A percentile compares a stretch with the other conserved stretches of the same genome.
These are phyloP conservation scores for Trichothecium roseum DNA, from an alignment of 2,329 filamentous ascomycete species.

Conservation along the genomic window DNA sequence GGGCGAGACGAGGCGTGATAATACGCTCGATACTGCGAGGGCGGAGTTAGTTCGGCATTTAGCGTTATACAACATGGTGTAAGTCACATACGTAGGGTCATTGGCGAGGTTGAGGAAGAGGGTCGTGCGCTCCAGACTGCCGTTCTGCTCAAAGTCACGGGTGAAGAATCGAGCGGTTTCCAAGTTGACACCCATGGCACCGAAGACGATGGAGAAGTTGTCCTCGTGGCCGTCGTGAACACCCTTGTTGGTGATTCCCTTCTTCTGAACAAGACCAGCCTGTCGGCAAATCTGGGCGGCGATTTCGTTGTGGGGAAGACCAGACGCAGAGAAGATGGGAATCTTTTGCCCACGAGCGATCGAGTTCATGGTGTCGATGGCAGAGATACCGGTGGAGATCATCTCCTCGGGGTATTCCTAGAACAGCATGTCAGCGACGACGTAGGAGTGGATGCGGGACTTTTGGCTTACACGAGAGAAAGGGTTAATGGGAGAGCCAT, in stretches of 20 bases:
- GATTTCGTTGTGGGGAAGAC: constrained; percentile 99
- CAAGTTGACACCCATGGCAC: constrained; percentile 99
- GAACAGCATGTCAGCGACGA: not conserved
- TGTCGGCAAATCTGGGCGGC: constrained; percentile 98
- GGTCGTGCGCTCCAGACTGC: constrained; percentile 92
- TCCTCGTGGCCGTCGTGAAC: constrained; percentile 95
- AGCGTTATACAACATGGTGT: not conserved
- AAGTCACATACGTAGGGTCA: constrained; percentile 76
- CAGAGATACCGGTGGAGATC: constrained; percentile 98
- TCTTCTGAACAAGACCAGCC: constrained; percentile 74
- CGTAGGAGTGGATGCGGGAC: not conserved
- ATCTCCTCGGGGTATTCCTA: constrained; percentile 99
- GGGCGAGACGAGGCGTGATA: constrained; percentile 93
- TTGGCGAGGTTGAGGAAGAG: constrained; percentile 99
- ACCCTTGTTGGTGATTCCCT: constrained; percentile 79
- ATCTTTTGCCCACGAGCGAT: constrained; percentile 99
- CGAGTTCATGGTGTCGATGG: constrained; percentile 97
- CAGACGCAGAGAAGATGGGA: constrained; percentile 95
- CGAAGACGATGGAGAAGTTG: constrained; percentile 99
- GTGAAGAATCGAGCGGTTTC: constrained; percentile 98
- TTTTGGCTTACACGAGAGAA: constrained; percentile 69
- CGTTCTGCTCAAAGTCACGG: constrained; percentile 97
- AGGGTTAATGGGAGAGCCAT: constrained; percentile 96
- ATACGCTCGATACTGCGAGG: constrained; percentile 84
- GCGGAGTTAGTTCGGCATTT: not conserved